Evolutionary conservation across 257 asterid genomes (phyloP).

Genomic region (Fraxinus quadrangulata): DNA sequence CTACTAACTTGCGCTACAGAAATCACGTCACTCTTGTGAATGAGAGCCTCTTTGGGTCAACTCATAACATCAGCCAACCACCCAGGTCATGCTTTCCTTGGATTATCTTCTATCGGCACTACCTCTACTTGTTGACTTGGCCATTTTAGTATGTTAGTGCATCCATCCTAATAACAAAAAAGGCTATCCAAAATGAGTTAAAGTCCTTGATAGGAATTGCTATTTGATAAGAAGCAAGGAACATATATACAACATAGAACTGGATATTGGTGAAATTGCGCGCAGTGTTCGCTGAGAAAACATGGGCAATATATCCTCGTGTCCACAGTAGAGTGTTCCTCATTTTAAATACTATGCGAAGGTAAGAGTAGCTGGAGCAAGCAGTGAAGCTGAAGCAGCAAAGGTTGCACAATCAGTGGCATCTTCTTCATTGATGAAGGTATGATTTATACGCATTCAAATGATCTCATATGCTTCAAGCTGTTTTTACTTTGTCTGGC

Average conservation of each 20-base stretch:
- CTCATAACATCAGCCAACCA: background rate
- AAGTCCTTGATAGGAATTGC: background rate
- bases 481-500: slow-evolving; percentile 18
- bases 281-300: background rate
- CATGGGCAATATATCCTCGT: background rate
- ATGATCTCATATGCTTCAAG: slow-evolving; percentile 1
- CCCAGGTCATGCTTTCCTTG: background rate
- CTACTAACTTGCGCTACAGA: background rate
- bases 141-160: background rate
- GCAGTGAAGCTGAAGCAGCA: slow-evolving; percentile 83
- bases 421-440: slow-evolving; percentile 91
- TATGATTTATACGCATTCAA: slow-evolving; percentile 27
- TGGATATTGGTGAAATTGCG: background rate
- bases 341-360: slow-evolving; percentile 33
- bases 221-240: background rate
- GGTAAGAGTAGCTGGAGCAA: slow-evolving; percentile 86
- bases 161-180: background rate
- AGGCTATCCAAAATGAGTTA: background rate
- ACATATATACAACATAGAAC: background rate
- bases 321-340: background rate
- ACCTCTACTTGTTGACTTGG: background rate
- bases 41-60: background rate
- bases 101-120: background rate
- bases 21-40: background rate
- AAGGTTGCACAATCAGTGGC: slow-evolving; percentile 94